Conservation (phyloP, 1,284 basidiomycete species). For the Boletus semigastroideus region DNA sequence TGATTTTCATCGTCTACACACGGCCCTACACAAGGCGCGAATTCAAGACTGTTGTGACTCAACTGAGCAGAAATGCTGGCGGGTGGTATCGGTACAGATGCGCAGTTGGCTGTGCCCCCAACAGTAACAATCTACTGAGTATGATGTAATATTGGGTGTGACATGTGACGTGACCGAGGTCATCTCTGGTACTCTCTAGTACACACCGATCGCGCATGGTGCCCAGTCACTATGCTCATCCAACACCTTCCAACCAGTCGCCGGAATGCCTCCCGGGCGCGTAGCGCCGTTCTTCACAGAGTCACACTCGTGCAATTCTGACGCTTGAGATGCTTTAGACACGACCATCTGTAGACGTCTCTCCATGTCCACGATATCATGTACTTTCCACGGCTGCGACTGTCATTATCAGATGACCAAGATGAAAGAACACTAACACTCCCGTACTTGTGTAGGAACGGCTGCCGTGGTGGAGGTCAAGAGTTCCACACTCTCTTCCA, state of each 20-base stretch:
- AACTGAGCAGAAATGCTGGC: neutral
- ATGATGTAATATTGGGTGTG: slow-evolving; percentile 19
- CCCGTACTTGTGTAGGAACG: slow-evolving; percentile 19
- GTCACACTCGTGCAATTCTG: neutral
- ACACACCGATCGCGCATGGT: slow-evolving; percentile 67
- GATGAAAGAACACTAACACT: neutral
- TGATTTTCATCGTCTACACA: slow-evolving; percentile 54
- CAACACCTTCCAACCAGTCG: slow-evolving; percentile 53
- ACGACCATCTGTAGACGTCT: slow-evolving; percentile 47
- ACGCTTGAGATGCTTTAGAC: slow-evolving; percentile 8
- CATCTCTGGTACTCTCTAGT: slow-evolving; percentile 10
- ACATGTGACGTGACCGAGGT: slow-evolving; percentile 25
- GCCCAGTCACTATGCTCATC: slow-evolving; percentile 49
- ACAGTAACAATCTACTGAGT: neutral
- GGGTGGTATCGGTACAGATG: slow-evolving; percentile 6
- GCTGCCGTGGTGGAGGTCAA: slow-evolving; percentile 8
- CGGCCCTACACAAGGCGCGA: neutral
- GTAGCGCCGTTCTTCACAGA: neutral
- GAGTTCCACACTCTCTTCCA: slow-evolving; percentile 21
- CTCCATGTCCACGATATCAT: slow-evolving; percentile 54
- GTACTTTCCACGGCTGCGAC: slow-evolving; percentile 46
- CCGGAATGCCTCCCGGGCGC: slow-evolving; percentile 1
- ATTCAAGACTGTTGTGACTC: neutral
- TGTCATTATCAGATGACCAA: slow-evolving; percentile 3
- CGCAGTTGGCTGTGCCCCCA: slow-evolving; percentile 21